Percentiles rank a stretch among this genome's conserved stretches.
These are phyloP conservation scores for Cytospora leucostoma DNA, from an alignment of 2,329 filamentous ascomycete genomes.

Conservation along the genomic window DNA sequence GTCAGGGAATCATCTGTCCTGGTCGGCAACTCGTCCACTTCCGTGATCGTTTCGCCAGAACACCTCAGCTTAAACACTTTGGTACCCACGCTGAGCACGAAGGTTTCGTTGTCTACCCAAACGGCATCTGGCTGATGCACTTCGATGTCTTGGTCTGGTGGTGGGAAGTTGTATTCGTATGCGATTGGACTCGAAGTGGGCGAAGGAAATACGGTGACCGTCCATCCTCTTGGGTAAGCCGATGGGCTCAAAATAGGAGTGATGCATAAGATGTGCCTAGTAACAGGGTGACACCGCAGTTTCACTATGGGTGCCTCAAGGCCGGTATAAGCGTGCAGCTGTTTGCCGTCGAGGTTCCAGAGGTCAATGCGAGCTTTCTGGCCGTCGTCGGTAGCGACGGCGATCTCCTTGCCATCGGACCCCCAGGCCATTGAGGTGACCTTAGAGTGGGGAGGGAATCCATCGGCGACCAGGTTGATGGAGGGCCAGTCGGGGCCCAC, in stretches of 20 bases:
- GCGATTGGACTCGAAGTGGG: constrained; percentile 47
- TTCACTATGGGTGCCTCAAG: constrained; percentile 64
- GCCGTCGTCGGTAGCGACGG: constrained; percentile 58
- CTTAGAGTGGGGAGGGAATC: constrained; percentile 52
- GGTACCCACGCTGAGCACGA: constrained; percentile 61
- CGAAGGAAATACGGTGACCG: constrained; percentile 58
- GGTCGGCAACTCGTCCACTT: constrained; percentile 53
- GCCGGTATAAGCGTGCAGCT: constrained; percentile 56
- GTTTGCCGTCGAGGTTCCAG: constrained; percentile 55
- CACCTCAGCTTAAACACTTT: constrained; percentile 52
- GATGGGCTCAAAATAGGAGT: constrained; percentile 51
- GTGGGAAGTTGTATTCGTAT: constrained; percentile 43
- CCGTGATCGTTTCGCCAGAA: constrained; percentile 48
- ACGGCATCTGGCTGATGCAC: constrained; percentile 57
- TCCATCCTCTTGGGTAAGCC: constrained; percentile 40
- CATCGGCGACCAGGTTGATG: constrained; percentile 54
- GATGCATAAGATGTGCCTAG: constrained; percentile 57
- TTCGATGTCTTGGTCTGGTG: constrained; percentile 49
- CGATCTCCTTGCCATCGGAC: constrained; percentile 56
- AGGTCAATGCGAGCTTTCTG: constrained; percentile 56
- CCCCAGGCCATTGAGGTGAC: constrained; percentile 65
- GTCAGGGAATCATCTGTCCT: constrained; percentile 55
- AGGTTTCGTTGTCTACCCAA: constrained; percentile 61
- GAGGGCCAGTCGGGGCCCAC: constrained; percentile 47
- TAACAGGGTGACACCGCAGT: constrained; percentile 61